Evolutionary conservation across 2,329 filamentous ascomycete genomes (phyloP), one percentile per base, ranked within the genome.

Genomic region (Monosporascus sp.): DNA sequence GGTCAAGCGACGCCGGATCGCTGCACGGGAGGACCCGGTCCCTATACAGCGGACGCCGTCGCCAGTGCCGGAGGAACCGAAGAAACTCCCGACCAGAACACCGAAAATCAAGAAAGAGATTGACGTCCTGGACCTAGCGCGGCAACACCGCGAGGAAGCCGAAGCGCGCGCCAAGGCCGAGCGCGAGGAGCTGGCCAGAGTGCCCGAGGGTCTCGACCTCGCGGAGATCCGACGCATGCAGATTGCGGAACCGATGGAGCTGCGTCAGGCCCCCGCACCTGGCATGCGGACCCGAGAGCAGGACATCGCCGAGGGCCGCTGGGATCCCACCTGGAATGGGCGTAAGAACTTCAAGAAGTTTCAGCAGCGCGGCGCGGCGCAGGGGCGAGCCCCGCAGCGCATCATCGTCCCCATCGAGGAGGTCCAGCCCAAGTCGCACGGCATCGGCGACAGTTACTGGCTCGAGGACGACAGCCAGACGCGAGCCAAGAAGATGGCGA

Each of bases 341-440:
- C 81, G 93, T 44, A 93, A 90, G 70, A 97, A 99, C 65, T 99
- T 96, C 74, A 99, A 99, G 69, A 88, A 84, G 62, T 99, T 99
- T 65, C 78, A 79, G 22, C 78, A 76, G 51, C 77, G 82, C 50
- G 85, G 82, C 24, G 80, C 80, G 20, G 59, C 6, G 57, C 63
- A 2, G 73, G 78, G 58, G 27, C 65, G 6, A 17, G 67, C 71
- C 3, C 67, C 71, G 2, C 68, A 73, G 27, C 73, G 72, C 51
- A 73, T 88, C 37, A 88, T 95, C 39, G 82, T 96, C 4, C 72
- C 79, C 0, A 72, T 96, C 4, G 83, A 89, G 58, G 85, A 90
- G 67, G 87, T 85, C 22, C 83, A 82, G 63, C 79, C 79, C 48
- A 89, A 89, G 60, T 82, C 83, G 38, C 88, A 86, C 63, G 88